Percentiles rank a stretch among this genome's conserved stretches.
Evolutionary conservation across 2,329 filamentous ascomycete species (phyloP).

Genomic region (Venturia aucupariae): DNA sequence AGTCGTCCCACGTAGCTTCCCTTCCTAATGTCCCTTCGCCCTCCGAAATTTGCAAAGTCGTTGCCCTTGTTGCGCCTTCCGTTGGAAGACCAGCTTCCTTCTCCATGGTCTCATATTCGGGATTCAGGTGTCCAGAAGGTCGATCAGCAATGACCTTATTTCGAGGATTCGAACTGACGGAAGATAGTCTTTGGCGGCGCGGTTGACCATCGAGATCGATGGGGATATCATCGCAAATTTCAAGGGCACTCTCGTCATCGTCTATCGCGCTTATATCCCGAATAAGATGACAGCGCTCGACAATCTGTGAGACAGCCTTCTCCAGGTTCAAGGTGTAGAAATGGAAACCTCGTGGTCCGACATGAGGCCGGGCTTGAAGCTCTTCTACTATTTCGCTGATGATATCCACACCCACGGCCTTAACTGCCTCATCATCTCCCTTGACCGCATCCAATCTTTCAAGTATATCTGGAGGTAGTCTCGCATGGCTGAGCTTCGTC

Average conservation of each 20-base stretch:
- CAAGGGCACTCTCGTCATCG: slow-evolving; percentile 41
- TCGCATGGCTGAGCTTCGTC: slow-evolving; percentile 87
- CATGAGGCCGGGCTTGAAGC: slow-evolving; percentile 32
- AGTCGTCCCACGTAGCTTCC: slow-evolving; percentile 98
- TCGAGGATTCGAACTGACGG: slow-evolving; percentile 72
- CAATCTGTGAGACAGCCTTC: slow-evolving; percentile 87
- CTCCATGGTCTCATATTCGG: slow-evolving; percentile 56
- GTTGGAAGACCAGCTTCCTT: slow-evolving; percentile 68
- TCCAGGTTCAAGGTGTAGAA: slow-evolving; percentile 97
- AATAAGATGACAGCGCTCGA: slow-evolving; percentile 80
- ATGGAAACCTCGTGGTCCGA: slow-evolving; percentile 69
- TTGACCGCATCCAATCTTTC: slow-evolving; percentile 62
- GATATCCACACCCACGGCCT: slow-evolving; percentile 71
- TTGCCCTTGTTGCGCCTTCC: slow-evolving; percentile 61
- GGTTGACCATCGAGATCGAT: slow-evolving; percentile 23
- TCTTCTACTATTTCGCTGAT: slow-evolving; percentile 67
- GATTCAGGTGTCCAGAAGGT: slow-evolving; percentile 42
- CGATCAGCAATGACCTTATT: slow-evolving; percentile 79
- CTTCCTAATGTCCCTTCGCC: slow-evolving; percentile 81
- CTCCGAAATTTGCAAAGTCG: slow-evolving; percentile 87
- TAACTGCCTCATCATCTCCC: slow-evolving; percentile 72
- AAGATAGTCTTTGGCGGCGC: slow-evolving; percentile 56
- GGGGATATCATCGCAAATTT: slow-evolving; percentile 24
- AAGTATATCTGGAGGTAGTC: slow-evolving; percentile 62
- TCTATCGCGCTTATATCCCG: slow-evolving; percentile 33